These are phyloP conservation scores for Triticum monococcum DNA, from an alignment of 176 grass and related monocot species.

Conservation along the genomic window DNA sequence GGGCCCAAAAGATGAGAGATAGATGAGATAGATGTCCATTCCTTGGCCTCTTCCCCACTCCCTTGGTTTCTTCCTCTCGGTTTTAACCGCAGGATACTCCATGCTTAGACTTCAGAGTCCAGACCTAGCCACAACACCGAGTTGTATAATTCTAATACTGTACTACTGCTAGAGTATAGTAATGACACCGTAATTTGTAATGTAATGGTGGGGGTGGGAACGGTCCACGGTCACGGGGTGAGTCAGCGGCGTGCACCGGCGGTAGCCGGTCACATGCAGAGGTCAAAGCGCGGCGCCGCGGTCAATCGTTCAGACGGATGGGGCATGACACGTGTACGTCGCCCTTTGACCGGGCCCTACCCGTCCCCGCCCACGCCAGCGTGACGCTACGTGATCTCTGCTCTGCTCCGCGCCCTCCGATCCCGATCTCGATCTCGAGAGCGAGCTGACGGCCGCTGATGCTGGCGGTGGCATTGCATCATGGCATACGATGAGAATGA, in stretches of 20 bases:
- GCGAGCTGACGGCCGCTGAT: slow-evolving; percentile 20
- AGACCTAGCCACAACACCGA: neutral
- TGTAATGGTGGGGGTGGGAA: neutral
- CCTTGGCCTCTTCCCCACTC: slow-evolving; percentile 26
- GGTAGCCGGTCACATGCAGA: slow-evolving; percentile 13
- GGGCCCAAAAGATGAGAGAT: slow-evolving; percentile 23
- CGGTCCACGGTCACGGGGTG: slow-evolving; percentile 38
- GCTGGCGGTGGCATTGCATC: slow-evolving; percentile 4
- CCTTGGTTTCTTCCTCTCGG: slow-evolving; percentile 1
- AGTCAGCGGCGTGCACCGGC: slow-evolving; percentile 60
- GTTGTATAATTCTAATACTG: neutral
- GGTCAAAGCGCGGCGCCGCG: slow-evolving; percentile 23
- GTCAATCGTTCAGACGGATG: slow-evolving; percentile 43
- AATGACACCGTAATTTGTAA: neutral
- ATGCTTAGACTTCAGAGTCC: neutral
- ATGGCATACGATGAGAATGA: neutral
- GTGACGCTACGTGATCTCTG: neutral
- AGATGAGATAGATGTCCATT: slow-evolving; percentile 13
- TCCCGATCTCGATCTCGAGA: neutral
- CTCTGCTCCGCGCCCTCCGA: too few species aligned
- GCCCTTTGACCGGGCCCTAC: slow-evolving; percentile 35
- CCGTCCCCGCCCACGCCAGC: neutral
- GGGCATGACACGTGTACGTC: slow-evolving; percentile 35
- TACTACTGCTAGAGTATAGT: neutral
- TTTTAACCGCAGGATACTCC: slow-evolving; percentile 3